Base-by-base conservation (phyloP, 306 rosid species). In the Trifolium repens region DNA sequence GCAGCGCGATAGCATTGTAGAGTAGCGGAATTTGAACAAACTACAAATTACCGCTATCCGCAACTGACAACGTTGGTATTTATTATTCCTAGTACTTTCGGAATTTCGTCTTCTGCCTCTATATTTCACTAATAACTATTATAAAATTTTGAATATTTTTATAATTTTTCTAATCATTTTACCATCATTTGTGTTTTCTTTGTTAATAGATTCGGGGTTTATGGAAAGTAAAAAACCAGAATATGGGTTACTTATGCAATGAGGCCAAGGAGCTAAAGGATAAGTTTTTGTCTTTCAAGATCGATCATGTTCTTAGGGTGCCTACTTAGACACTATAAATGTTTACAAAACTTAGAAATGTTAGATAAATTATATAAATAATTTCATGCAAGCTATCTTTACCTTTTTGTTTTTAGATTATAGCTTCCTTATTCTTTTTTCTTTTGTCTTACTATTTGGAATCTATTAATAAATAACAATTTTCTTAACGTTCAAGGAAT, bases 251-350 rank as follows among this genome's bases (percentile, higher is more conserved):
- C 26, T 84, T 91, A 67, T 90, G 97, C 80, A 76, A 54, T 53
- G 87, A 67, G 82, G 97, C 88, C 12, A 94, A 74, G 80, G 81
- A 82, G 83, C 85, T 88, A 70, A 85, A 44, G 86, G 73, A 71
- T 11, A 85, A 76, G 83, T 91, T 94, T 75, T 35, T 47, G 61
- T 85, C 96, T 32, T 94, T 91, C 85, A 79, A 86, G 77, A 94
- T 94, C 78, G 74, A 69, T 54, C 97, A 91, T 78, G 62, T 94
- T 67, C 84, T 8, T 2, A 85, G 96, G 97, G 98, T 53, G 17
- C 27, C 24, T 19, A 16, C 57, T 50, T 50, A 7, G 32, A 1
- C 24, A 22, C 24, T 22, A 22, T 22, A 22, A 0, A 22, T 22
- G 24, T 22, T 22, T 22, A 22, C 24, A 40, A 50, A 50, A 50